A percentile compares a stretch with the other conserved stretches of the same genome.
phyloP scores from a whole-genome alignment of 352 stramenopile genomes.

The Lagenidium sp. region DNA sequence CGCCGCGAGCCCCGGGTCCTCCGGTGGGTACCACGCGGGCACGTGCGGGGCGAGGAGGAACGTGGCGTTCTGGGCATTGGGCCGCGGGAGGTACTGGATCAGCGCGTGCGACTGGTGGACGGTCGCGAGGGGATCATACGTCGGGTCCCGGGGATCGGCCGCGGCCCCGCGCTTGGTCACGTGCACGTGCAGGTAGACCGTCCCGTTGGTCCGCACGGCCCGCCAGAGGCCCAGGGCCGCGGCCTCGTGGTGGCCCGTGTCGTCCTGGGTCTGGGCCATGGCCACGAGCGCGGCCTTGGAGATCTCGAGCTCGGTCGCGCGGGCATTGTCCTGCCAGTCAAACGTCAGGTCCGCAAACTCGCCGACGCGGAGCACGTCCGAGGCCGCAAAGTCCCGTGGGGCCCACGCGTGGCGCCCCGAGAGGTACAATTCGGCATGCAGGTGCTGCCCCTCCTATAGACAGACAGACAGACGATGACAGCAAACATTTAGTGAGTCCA shows the following conservation, averaged over 20 bases:
- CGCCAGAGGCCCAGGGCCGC: conserved; percentile 19
- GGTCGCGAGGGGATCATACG: conserved; percentile 45
- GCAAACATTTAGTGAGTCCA: no score
- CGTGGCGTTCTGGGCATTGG: conserved; percentile 56
- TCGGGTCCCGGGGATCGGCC: conserved; percentile 22
- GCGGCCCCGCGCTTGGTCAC: conserved; percentile 47
- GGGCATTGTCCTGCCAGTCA: conserved; percentile 58
- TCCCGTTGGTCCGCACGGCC: conserved; percentile 34
- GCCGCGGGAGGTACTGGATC: conserved; percentile 37
- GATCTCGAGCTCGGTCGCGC: conserved; percentile 40
- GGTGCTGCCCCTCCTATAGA: conserved; percentile 30
- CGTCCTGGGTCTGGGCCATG: conserved; percentile 2
- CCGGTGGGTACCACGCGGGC: conserved; percentile 4
- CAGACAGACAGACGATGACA: no score
- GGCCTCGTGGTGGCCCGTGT: not conserved
- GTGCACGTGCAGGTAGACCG: conserved; percentile 65
- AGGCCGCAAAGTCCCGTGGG: conserved; percentile 25
- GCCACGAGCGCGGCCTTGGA: conserved; percentile 13
- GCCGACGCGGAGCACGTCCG: conserved; percentile 29
- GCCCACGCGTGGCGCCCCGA: conserved; percentile 39
- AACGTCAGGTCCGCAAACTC: conserved; percentile 49
- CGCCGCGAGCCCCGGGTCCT: conserved; percentile 1
- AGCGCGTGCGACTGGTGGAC: conserved; percentile 61
- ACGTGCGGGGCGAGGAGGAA: conserved; percentile 32
- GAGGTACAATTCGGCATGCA: conserved; percentile 53